Evolutionary conservation across 805 yeast genomes (phyloP).

Genomic region (Yarrowia phangngaensis): DNA sequence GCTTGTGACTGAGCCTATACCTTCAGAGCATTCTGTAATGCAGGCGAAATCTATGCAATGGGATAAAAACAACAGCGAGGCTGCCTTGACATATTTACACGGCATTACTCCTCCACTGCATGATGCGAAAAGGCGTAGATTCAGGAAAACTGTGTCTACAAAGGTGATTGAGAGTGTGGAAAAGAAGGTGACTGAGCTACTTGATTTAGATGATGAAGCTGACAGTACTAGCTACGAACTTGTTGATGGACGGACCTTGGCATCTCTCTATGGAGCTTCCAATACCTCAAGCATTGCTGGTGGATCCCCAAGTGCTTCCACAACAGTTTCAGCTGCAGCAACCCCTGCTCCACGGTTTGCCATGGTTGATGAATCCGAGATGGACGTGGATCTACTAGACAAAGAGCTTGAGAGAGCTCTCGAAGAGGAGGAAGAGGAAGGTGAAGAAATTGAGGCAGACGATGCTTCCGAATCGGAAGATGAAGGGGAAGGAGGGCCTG

Average conservation of each 20-base stretch:
- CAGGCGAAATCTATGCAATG: constrained; percentile 24
- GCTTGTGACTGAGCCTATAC: constrained; percentile 59
- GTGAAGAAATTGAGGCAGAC: constrained; percentile 48
- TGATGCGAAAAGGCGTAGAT: constrained; percentile 63
- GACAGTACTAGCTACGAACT: constrained; percentile 75
- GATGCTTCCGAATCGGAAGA: constrained; percentile 52
- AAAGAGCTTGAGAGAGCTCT: constrained; percentile 40
- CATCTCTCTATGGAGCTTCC: constrained; percentile 33
- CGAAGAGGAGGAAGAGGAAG: constrained; percentile 47
- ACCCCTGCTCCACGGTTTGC: constrained; percentile 37
- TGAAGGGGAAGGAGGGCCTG: constrained; percentile 55
- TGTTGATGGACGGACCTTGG: constrained; percentile 42
- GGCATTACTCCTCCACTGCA: constrained; percentile 82
- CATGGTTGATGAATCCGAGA: constrained; percentile 37
- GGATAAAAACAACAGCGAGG: constrained; percentile 1
- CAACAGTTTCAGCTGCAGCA: constrained; percentile 29
- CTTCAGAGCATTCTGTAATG: constrained; percentile 28
- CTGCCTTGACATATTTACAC: constrained; percentile 42
- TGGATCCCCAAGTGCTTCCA: constrained; percentile 31
- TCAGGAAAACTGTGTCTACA: constrained; percentile 65
- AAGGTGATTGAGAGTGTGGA: constrained; percentile 75
- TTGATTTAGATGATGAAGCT: constrained; percentile 75
- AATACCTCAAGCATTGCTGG: constrained; percentile 31
- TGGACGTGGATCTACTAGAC: constrained; percentile 33
- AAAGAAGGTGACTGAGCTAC: constrained; percentile 67